phyloP scores from a whole-genome alignment of 495 filamentous ascomycete species.

The Cudoniella acicularis region DNA sequence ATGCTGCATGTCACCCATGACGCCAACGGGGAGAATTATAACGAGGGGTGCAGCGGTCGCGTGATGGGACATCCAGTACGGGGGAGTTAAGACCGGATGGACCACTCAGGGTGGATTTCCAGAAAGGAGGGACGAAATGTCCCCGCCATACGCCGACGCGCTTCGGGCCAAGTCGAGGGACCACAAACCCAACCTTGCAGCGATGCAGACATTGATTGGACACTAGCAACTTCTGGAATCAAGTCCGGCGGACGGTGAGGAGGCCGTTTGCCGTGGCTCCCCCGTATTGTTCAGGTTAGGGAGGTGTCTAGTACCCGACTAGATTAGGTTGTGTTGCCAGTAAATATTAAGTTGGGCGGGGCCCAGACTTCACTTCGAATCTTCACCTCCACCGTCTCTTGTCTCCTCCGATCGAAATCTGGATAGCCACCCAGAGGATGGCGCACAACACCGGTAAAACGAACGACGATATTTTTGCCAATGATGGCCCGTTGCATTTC shows the following conservation, averaged over 20 bases:
- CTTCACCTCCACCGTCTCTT: not conserved
- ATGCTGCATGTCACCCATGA: too few species aligned
- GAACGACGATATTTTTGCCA: not conserved
- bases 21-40: too few species aligned
- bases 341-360: not conserved
- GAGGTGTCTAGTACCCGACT: not conserved
- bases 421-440: too few species aligned
- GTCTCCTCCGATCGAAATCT: not conserved
- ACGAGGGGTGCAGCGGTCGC: not conserved
- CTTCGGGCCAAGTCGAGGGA: too few species aligned
- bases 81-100: not conserved
- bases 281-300: not conserved
- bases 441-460: too few species aligned
- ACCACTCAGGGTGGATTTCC: not conserved
- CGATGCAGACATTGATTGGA: too few species aligned
- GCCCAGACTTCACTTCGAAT: too few species aligned
- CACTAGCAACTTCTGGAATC: not conserved
- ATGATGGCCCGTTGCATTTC: constrained; percentile 15
- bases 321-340: too few species aligned
- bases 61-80: not conserved
- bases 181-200: too few species aligned
- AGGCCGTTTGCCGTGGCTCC: not conserved
- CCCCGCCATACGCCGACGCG: not conserved
- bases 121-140: not conserved
- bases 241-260: not conserved